Evolutionary conservation across 192 early-diverging fungal genomes (phyloP).

Genomic region (Helicostylum pulchrum): DNA sequence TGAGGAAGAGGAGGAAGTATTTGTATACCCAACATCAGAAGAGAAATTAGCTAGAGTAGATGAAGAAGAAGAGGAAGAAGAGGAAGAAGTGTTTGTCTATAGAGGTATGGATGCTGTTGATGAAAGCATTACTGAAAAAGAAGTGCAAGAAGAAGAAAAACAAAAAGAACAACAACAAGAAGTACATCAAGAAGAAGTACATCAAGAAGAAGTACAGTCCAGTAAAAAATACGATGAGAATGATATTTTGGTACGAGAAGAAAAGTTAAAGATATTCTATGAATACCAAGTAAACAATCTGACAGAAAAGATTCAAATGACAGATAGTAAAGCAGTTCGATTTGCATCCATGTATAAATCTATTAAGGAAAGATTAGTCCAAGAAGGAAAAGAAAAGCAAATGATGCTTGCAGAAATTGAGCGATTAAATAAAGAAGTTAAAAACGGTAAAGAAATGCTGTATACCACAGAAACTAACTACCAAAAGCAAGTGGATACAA

Average conservation of each 20-base stretch:
- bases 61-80: slow-evolving; percentile 28
- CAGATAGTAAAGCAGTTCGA: slow-evolving; percentile 40
- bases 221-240: not conserved
- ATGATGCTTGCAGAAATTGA: slow-evolving; percentile 13
- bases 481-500: slow-evolving; percentile 40
- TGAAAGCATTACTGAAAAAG: not conserved
- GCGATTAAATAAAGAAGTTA: slow-evolving; percentile 11
- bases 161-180: no score
- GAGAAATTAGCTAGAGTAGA: slow-evolving; percentile 4
- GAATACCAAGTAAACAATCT: slow-evolving; percentile 17
- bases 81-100: slow-evolving; percentile 32
- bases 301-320: slow-evolving; percentile 34
- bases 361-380: slow-evolving; percentile 33
- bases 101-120: slow-evolving; percentile 8
- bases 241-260: slow-evolving; percentile 1
- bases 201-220: no score
- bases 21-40: slow-evolving; percentile 25
- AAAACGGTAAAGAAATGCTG: slow-evolving; percentile 31
- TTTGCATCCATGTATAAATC: slow-evolving; percentile 33
- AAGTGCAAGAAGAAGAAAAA: not conserved
- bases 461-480: slow-evolving; percentile 36
- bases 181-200: no score
- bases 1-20: slow-evolving; percentile 25
- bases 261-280: slow-evolving; percentile 10
- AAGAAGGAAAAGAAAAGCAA: slow-evolving; percentile 26